Base-by-base conservation (phyloP, 345 rosid genomes). In the Ailanthus altissimus region DNA sequence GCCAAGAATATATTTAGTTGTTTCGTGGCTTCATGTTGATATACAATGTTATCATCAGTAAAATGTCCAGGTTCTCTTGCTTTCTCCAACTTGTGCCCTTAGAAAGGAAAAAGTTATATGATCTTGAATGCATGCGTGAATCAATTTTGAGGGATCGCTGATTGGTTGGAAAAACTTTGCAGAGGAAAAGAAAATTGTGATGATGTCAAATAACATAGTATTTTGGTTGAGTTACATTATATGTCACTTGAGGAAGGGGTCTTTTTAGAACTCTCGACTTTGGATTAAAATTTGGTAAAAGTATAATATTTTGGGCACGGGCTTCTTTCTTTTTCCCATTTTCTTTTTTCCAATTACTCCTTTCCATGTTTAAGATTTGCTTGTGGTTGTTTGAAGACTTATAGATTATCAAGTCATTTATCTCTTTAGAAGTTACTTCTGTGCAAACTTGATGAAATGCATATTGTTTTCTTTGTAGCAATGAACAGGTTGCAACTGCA, bases 401-500 rank as follows among this genome's bases (percentile, higher is more conserved):
- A 58, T 49, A 74, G 28, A 69, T 69, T 53, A 51, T 25, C 43
- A 21, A 53, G 54, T 54, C 45, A 78, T 21, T 62, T 74, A 18
- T 36, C 25, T 58, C 36, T 47, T 69, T 14, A 58, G 40, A 6
- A 10, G 12, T 20, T 60, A 43, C 43, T 53, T 36, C 40, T 67
- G 5, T 54, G 72, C 20, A 15, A 53, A 25, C 57, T 58, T 80
- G 26, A 53, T 57, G 38, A 70, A 72, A 71, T 82, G 69, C 42
- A 32, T 50, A 46, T 60, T 20, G 7, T 71, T 63, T 68, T 72
- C 28, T 71, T 51, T 85, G 76, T 78, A 95, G 98, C 28, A 80
- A 92, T 67, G 98, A 93, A 82, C 84, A 90, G 81, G 93, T 90
- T 76, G 92, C 98, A 75, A 20, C 89, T 79, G 89, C 97, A 79